Evolutionary conservation across 441 rosid species (phyloP).

Genomic region (Erodium trifolium): DNA sequence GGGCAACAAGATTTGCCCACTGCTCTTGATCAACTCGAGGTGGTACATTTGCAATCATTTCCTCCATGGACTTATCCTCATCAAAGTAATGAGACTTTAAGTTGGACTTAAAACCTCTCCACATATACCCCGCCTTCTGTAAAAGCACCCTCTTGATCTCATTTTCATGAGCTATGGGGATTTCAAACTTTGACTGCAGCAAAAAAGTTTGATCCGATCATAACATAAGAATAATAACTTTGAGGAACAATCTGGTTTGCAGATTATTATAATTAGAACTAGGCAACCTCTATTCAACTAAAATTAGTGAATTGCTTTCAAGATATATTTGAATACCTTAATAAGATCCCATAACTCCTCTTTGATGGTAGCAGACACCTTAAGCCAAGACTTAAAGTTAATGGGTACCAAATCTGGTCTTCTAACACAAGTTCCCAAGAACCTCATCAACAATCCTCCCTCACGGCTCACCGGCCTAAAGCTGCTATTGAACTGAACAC

Average conservation of each 20-base stretch:
- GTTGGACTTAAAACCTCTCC: conserved; percentile 1
- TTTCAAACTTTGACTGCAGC: conserved; percentile 1
- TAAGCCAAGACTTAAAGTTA: neutral
- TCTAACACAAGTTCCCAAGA: neutral
- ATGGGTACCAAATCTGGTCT: neutral
- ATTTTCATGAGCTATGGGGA: conserved; percentile 2
- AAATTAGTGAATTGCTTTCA: neutral
- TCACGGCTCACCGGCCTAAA: neutral
- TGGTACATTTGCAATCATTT: conserved; percentile 3
- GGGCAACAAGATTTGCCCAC: conserved; percentile 1
- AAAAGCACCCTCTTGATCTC: neutral
- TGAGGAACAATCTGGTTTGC: neutral
- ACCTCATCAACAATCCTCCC: conserved; percentile 5
- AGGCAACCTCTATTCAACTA: neutral
- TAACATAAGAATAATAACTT: neutral
- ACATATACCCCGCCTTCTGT: neutral
- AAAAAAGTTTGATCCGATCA: neutral
- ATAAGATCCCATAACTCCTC: neutral
- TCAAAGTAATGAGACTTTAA: neutral
- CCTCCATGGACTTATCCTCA: neutral
- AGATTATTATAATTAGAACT: neutral
- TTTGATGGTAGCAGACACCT: neutral
- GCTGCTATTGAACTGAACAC: neutral
- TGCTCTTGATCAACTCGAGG: conserved; percentile 2
- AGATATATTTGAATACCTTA: neutral